Evolutionary conservation across 2,329 filamentous ascomycete species (phyloP), one percentile per base, ranked within the genome.

Genomic region (Cytospora piceicola): DNA sequence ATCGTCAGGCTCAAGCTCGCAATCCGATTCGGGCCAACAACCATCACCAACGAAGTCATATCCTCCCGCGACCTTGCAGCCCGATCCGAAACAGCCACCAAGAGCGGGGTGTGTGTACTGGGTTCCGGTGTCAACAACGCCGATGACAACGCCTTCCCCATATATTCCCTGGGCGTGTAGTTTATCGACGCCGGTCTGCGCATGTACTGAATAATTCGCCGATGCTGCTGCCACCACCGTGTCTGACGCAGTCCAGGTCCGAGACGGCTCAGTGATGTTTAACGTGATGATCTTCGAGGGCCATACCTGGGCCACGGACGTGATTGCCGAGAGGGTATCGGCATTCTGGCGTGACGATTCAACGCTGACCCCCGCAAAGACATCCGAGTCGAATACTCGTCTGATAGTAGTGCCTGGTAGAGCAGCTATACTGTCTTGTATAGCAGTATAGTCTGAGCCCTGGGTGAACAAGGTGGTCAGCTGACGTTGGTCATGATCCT

Each of bases 1-100:
- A 22, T 70, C 69, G 51, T 79, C 77, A 1, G 77, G 77, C 6
- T 62, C 66, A 59, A 75, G 76, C 9, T 58, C 55, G 30, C 63
- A 66, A 6, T 39, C 63, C 15, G n/a, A 7, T 22, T 58, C 54
- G 34, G 66, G 66, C 66, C 66, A 68, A 30, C 39, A 53, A 7
- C 66, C 66, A 20, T 68, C 63, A 30, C 66, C 66, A 2, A 68
- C 63, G 7, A 68, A 56, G 30, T 68, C 66, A 61, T 66, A 68
- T 8, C 66, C 66, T 20, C 66, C 66, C 8, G 64, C 51, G 15
- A 68, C 60, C 22, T 68, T 68, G 51, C 60, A 68, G 11, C 56
- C 63, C 15, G 63, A n/a, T 2, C 66, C 66, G 32, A 68, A 54
- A 15, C 66, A 60, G 11, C 66, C 66, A n/a, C 66, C 66, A 24